These are phyloP conservation scores for Solanum pimpinellifolium DNA, from an alignment of 257 asterid species.

Conservation along the genomic window DNA sequence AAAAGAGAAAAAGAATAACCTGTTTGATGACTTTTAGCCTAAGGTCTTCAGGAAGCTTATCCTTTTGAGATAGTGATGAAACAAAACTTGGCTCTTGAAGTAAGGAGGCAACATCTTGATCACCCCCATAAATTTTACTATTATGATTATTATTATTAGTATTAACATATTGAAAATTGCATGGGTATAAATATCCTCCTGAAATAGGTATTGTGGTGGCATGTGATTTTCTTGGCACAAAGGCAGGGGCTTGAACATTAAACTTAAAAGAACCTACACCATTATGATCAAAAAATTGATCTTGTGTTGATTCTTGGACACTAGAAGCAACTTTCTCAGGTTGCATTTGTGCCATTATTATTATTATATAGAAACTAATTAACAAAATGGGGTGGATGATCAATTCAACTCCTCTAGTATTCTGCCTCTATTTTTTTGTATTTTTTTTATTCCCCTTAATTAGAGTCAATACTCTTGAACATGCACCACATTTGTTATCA, in stretches of 20 bases:
- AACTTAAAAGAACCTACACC: constrained; percentile 27
- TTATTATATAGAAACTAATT: neutral
- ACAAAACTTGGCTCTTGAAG: constrained; percentile 4
- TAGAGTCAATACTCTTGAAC: neutral
- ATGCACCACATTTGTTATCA: neutral
- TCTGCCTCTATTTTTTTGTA: neutral
- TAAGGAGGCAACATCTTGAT: constrained; percentile 34
- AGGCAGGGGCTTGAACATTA: constrained; percentile 85
- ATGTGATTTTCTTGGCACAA: constrained; percentile 40
- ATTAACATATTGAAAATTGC: constrained; percentile 39
- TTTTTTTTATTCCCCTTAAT: neutral
- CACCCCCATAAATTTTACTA: constrained; percentile 8
- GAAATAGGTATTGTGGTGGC: constrained; percentile 32
- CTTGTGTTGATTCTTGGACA: neutral
- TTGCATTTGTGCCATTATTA: constrained; percentile 39
- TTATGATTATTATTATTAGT: neutral
- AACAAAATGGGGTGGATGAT: neutral
- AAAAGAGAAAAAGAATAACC: constrained; percentile 17
- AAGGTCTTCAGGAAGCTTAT: constrained; percentile 49
- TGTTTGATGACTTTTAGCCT: constrained; percentile 74
- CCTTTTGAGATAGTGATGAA: constrained; percentile 20
- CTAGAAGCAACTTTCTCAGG: constrained; percentile 1
- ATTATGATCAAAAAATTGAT: neutral
- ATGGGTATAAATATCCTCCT: constrained; percentile 64
- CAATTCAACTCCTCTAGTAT: neutral